Conservation (phyloP, 768 basidiomycete species). For the Mycena indigotica region DNA sequence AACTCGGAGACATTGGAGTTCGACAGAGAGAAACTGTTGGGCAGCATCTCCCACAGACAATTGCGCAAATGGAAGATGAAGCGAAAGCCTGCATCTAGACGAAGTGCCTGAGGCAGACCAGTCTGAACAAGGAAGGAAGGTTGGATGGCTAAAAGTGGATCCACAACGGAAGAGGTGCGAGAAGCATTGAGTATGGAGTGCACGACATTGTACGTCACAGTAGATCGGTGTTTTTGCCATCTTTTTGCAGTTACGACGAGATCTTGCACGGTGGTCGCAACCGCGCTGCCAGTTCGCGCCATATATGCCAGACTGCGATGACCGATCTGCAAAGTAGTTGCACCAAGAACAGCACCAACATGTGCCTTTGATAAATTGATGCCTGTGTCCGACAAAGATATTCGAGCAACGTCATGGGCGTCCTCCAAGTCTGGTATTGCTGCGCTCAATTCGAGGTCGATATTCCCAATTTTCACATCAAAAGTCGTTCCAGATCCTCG, state of each 20-base stretch:
- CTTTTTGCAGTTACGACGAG: constrained; percentile 28
- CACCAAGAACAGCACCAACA: constrained; percentile 7
- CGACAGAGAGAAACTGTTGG: constrained; percentile 11
- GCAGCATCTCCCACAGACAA: constrained; percentile 50
- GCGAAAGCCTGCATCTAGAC: constrained; percentile 71
- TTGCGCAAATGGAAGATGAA: constrained; percentile 79
- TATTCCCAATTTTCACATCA: background rate
- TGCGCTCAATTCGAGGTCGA: background rate
- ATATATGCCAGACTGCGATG: constrained; percentile 47
- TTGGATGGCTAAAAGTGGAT: constrained; percentile 81
- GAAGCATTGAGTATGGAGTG: constrained; percentile 53
- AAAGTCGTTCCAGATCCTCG: background rate
- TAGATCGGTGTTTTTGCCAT: constrained; percentile 32
- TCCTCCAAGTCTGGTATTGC: background rate
- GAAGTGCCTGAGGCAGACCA: constrained; percentile 66
- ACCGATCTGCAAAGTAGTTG: constrained; percentile 30
- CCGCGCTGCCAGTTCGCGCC: constrained; percentile 34
- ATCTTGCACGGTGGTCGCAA: constrained; percentile 29
- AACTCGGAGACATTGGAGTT: constrained; percentile 33
- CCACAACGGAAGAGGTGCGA: constrained; percentile 54
- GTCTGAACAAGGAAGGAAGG: constrained; percentile 82
- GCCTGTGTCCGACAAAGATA: background rate
- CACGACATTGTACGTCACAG: constrained; percentile 43
- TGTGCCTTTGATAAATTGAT: constrained; percentile 7
- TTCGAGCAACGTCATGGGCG: background rate